Percentiles rank a stretch among this genome's conserved stretches.
Conservation (phyloP, 257 asterid genomes). For the Lycium barbarum region DNA sequence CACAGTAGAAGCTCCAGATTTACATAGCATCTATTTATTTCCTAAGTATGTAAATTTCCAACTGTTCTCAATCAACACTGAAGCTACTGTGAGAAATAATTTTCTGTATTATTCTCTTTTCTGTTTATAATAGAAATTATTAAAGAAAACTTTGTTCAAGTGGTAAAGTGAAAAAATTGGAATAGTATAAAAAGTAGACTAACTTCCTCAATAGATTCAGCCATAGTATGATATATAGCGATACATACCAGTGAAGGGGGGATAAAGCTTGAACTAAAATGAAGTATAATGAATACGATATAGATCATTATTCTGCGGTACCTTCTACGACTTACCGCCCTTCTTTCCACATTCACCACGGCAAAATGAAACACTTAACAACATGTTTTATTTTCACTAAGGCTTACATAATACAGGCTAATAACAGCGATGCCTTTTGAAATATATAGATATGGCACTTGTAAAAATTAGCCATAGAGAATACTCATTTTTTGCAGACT, state of each 20-base stretch:
- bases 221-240: not conserved
- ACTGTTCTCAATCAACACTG: not conserved
- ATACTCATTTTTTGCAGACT: not conserved
- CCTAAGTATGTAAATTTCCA: not conserved
- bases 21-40: not conserved
- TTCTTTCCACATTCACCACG: not conserved
- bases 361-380: not conserved
- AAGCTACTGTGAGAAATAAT: not conserved
- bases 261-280: not conserved
- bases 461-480: not conserved
- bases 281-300: not conserved
- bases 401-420: not conserved
- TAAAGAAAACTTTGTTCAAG: not conserved
- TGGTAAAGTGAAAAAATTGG: not conserved
- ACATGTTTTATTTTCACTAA: not conserved
- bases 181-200: not conserved
- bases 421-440: not conserved
- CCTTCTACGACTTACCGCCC: not conserved
- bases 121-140: not conserved
- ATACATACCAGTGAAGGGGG: not conserved
- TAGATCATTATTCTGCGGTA: not conserved
- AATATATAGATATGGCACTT: no score
- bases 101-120: not conserved
- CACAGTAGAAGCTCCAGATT: not conserved
- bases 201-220: conserved; percentile 19